Evolutionary conservation across 257 asterid genomes (phyloP).

Genomic region (Plantago major): DNA sequence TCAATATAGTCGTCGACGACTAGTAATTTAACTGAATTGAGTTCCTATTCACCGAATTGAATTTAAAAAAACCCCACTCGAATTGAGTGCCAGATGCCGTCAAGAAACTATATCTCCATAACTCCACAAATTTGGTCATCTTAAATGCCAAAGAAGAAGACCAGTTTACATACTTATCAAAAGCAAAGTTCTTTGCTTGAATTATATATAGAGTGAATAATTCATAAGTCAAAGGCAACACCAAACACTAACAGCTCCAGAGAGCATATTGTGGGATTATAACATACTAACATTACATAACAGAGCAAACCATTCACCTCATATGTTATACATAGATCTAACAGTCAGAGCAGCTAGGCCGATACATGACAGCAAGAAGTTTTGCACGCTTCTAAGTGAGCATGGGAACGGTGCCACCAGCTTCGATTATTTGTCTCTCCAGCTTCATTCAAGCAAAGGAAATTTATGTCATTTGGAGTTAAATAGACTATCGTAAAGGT

Average conservation of each 20-base stretch:
- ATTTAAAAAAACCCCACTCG: no score
- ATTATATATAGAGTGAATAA: conserved; percentile 1
- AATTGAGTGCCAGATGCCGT: no score
- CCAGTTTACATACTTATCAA: neutral
- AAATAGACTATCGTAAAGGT: no score
- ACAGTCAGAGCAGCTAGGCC: conserved; percentile 16
- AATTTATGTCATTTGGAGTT: no score
- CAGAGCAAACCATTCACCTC: conserved; percentile 8
- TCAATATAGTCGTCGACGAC: no score
- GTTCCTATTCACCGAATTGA: no score
- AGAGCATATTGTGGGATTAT: neutral
- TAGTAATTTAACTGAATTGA: no score
- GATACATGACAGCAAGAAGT: neutral
- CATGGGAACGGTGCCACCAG: conserved; percentile 62
- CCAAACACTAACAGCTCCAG: no score
- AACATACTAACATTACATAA: neutral
- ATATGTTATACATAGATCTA: conserved; percentile 20
- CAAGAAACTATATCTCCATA: conserved; percentile 1
- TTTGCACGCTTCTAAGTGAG: conserved; percentile 23
- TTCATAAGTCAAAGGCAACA: neutral
- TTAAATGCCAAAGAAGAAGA: neutral
- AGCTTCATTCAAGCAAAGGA: conserved; percentile 40
- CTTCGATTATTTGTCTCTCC: conserved; percentile 73
- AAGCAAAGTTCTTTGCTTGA: conserved; percentile 1
- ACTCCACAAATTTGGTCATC: neutral